These are phyloP conservation scores for Echinochloa phyllopogon DNA, from an alignment of 176 grass and related monocot genomes.

Conservation along the genomic window DNA sequence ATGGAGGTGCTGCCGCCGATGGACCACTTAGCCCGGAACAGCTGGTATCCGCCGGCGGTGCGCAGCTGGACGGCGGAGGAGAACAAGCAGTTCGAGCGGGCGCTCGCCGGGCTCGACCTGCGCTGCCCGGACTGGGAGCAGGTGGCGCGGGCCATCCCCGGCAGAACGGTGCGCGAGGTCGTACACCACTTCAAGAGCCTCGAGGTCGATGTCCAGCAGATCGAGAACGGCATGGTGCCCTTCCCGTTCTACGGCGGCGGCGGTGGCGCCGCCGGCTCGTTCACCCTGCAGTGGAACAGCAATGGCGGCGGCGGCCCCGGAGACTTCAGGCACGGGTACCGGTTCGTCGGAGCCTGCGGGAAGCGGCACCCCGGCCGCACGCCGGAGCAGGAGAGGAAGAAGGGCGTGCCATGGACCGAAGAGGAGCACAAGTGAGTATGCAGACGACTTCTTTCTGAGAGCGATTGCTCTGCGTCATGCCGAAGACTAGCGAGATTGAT, in stretches of 20 bases:
- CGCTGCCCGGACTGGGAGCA: constrained; percentile 65
- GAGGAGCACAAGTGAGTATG: constrained; percentile 82
- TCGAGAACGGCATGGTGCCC: constrained; percentile 68
- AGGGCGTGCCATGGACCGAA: constrained; percentile 96
- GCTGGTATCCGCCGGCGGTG: constrained; percentile 32
- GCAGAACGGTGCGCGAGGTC: constrained; percentile 69
- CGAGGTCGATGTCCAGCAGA: constrained; percentile 72
- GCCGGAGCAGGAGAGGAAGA: constrained; percentile 92
- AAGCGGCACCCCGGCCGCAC: constrained; percentile 57
- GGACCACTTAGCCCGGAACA: constrained; percentile 50
- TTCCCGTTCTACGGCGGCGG: constrained; percentile 41
- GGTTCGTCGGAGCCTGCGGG: constrained; percentile 43
- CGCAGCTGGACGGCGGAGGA: constrained; percentile 69
- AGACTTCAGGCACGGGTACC: constrained; percentile 52
- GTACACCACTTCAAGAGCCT: constrained; percentile 69
- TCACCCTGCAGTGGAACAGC: constrained; percentile 73
- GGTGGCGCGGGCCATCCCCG: constrained; percentile 72
- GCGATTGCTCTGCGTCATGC: constrained; percentile 50
- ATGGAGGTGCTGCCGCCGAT: constrained; percentile 71
- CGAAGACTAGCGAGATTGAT: constrained; percentile 8
- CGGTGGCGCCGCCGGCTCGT: constrained; percentile 15
- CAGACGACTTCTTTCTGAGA: constrained; percentile 29
- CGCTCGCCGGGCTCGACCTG: constrained; percentile 63
- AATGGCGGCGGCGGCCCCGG: constrained; percentile 23
- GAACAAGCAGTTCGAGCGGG: constrained; percentile 90